Conservation (phyloP, 768 basidiomycete species). For the Suillus paluster region DNA sequence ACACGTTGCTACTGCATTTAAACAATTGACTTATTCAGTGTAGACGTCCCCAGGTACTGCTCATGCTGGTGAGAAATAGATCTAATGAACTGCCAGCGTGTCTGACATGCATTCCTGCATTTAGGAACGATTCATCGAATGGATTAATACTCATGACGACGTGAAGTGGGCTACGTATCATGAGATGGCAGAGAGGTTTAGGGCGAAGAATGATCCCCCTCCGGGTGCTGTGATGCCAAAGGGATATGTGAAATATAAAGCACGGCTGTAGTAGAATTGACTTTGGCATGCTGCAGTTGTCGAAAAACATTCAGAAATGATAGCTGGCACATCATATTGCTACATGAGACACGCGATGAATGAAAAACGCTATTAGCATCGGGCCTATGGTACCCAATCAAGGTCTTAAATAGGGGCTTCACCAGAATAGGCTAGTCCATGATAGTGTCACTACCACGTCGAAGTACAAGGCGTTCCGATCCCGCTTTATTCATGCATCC, state of each 20-base stretch:
- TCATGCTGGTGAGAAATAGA: constrained; percentile 59
- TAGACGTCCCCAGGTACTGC: constrained; percentile 65
- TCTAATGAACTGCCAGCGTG: background rate
- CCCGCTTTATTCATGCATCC: constrained; percentile 7
- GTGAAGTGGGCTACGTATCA: constrained; percentile 75
- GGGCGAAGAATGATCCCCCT: constrained; percentile 51
- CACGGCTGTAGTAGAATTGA: constrained; percentile 1
- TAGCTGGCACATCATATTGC: background rate
- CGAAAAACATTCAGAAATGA: background rate
- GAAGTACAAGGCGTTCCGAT: constrained; percentile 1
- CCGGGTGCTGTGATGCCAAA: constrained; percentile 60
- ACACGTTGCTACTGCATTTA: constrained; percentile 10
- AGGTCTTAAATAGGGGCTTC: background rate
- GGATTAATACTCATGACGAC: constrained; percentile 70
- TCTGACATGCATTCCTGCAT: background rate
- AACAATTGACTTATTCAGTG: constrained; percentile 1
- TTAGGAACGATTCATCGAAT: constrained; percentile 74
- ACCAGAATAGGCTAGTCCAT: background rate
- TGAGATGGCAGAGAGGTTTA: constrained; percentile 68
- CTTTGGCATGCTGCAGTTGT: too few species aligned
- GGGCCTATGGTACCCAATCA: background rate
- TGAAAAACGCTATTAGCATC: background rate
- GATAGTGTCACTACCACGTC: background rate
- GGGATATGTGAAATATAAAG: constrained; percentile 33
- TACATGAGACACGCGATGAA: background rate